Conservation (phyloP, 2,329 filamentous ascomycete genomes). For the Fusarium subtropicale region DNA sequence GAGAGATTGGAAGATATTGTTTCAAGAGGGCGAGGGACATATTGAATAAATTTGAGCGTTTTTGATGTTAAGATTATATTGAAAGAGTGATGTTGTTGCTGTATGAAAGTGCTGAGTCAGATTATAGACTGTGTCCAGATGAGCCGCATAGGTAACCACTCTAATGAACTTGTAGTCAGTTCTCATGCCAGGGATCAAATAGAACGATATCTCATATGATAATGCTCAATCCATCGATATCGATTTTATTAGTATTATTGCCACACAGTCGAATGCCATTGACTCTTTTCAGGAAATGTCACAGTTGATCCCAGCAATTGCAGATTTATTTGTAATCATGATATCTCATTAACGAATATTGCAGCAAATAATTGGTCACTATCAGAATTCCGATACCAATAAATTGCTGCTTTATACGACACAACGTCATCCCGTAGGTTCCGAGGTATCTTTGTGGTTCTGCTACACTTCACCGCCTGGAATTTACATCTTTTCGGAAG, state of each 20-base stretch:
- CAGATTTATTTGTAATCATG: too few relatives aligned
- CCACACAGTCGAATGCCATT: not conserved
- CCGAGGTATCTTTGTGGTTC: slow-evolving; percentile 23
- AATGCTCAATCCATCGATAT: not conserved
- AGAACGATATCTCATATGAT: not conserved
- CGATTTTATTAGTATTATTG: not conserved
- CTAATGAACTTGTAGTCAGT: not conserved
- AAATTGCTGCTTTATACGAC: not conserved
- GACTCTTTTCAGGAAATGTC: too few relatives aligned
- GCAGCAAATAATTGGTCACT: not conserved
- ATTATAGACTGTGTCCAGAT: not conserved
- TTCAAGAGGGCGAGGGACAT: slow-evolving; percentile 2
- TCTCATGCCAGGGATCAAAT: not conserved
- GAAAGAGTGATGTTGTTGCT: not conserved
- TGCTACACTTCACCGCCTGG: slow-evolving; percentile 29
- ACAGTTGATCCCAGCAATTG: too few relatives aligned
- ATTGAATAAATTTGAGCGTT: not conserved
- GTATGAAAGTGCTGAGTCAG: slow-evolving; percentile 14
- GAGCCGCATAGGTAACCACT: not conserved
- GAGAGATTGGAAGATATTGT: slow-evolving; percentile 14
- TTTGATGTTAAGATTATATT: too few relatives aligned
- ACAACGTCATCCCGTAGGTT: slow-evolving; percentile 18
- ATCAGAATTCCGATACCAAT: not conserved
- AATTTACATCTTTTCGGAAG: not conserved
- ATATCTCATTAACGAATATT: not conserved